Evolutionary conservation across 2,329 filamentous ascomycete species (phyloP).

Genomic region (Neonectria magnoliae): DNA sequence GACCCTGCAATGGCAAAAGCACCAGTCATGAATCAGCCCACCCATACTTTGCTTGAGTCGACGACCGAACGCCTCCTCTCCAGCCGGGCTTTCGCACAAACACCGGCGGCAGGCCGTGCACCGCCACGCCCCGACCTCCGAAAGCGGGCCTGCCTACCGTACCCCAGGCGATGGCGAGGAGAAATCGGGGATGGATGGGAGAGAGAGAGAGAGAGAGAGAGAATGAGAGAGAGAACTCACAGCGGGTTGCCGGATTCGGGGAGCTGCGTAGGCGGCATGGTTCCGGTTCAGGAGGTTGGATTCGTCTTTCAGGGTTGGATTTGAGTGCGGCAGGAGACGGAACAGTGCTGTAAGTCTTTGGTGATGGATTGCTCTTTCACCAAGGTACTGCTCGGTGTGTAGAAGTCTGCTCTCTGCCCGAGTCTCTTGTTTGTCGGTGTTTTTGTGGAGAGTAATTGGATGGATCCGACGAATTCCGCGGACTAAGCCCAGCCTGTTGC

Average conservation of each 20-base stretch:
- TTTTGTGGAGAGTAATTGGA: slow-evolving; percentile 1
- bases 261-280: slow-evolving; percentile 58
- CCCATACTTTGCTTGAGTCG: slow-evolving; percentile 28
- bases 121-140: slow-evolving; percentile 3
- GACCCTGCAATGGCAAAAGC: slow-evolving; percentile 53
- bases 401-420: slow-evolving; percentile 7
- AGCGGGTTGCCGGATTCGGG: slow-evolving; percentile 59
- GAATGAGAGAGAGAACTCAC: slow-evolving; percentile 46
- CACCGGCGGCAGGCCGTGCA: slow-evolving; percentile 1
- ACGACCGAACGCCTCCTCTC: slow-evolving; percentile 12
- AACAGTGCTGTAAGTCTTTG: not conserved
- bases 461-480: not conserved
- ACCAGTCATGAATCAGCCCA: slow-evolving; percentile 37
- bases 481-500: slow-evolving; percentile 6
- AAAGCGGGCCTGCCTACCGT: slow-evolving; percentile 10
- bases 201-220: not conserved
- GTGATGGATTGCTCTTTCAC: not conserved
- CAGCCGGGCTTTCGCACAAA: not conserved
- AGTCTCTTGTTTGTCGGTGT: not conserved
- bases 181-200: not conserved
- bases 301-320: not conserved
- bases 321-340: not conserved
- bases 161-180: slow-evolving; percentile 14
- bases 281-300: slow-evolving; percentile 3
- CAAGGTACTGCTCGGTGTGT: not conserved